Percentiles rank a stretch among this genome's conserved stretches.
phyloP scores from a whole-genome alignment of 2,329 filamentous ascomycete species.

The Torrubiella hemipterigena region DNA sequence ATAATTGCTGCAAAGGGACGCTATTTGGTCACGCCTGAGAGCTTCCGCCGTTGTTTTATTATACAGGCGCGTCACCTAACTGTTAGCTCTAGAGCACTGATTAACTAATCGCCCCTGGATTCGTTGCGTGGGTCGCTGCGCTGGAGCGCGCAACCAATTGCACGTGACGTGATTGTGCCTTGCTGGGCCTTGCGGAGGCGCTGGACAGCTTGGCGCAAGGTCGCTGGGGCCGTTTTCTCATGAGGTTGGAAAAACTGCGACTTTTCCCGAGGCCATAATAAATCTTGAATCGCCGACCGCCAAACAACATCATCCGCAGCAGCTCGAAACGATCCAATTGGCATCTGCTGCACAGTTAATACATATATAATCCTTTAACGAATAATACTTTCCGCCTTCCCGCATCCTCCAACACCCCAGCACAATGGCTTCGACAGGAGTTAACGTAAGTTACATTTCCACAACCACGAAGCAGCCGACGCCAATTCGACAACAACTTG shows the following conservation, averaged over 20 bases:
- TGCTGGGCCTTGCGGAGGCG: too few relatives aligned
- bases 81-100: too few relatives aligned
- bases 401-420: conserved; percentile 29
- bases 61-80: too few relatives aligned
- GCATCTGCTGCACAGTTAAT: conserved; percentile 25
- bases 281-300: conserved; percentile 26
- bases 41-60: too few relatives aligned
- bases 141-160: too few relatives aligned
- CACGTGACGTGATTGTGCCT: conserved; percentile 6
- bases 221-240: too few relatives aligned
- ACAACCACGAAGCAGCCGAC: not conserved
- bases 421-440: conserved; percentile 56
- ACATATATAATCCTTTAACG: not conserved
- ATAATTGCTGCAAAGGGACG: too few relatives aligned
- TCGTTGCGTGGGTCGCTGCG: too few relatives aligned
- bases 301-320: conserved; percentile 25
- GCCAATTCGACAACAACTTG: not conserved
- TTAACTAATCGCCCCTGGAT: too few relatives aligned
- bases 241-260: conserved; percentile 29
- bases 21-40: too few relatives aligned
- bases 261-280: conserved; percentile 33
- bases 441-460: conserved; percentile 44
- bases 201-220: conserved; percentile 9
- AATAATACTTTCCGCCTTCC: conserved; percentile 10
- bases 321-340: conserved; percentile 31